Percentiles rank a stretch among this genome's conserved stretches.
Evolutionary conservation across 768 basidiomycete genomes (phyloP).

Genomic region (Terana coerulea): DNA sequence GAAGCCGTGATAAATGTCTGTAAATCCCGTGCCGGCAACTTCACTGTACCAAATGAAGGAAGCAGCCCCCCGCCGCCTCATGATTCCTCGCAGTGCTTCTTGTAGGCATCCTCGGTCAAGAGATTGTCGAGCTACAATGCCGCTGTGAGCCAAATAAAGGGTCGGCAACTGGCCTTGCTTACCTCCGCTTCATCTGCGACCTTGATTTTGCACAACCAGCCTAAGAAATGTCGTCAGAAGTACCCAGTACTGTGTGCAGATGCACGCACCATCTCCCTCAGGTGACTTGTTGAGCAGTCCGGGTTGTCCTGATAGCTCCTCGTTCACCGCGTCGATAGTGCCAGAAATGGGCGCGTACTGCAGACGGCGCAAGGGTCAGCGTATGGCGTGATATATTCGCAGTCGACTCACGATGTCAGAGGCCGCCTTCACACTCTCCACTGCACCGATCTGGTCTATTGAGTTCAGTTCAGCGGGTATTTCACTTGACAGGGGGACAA

Average conservation of each 20-base stretch:
- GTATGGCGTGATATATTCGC: not conserved
- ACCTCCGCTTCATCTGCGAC: slow-evolving; percentile 77
- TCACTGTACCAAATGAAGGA: too few relatives aligned
- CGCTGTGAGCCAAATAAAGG: not conserved
- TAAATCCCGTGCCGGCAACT: too few relatives aligned
- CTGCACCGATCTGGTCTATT: slow-evolving; percentile 81
- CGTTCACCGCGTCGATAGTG: slow-evolving; percentile 75
- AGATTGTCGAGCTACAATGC: slow-evolving; percentile 65
- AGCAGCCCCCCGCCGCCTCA: slow-evolving; percentile 9
- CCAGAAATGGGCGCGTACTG: slow-evolving; percentile 95
- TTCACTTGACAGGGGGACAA: not conserved
- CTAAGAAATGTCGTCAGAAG: slow-evolving; percentile 35
- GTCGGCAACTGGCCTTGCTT: slow-evolving; percentile 22
- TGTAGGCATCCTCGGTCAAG: slow-evolving; percentile 76
- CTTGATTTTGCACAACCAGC: slow-evolving; percentile 96
- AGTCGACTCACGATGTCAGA: slow-evolving; percentile 73
- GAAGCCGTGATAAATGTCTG: too few relatives aligned
- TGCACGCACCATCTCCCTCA: slow-evolving; percentile 67
- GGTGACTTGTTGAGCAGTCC: slow-evolving; percentile 86
- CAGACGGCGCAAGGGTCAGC: too few relatives aligned
- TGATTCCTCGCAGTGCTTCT: slow-evolving; percentile 45
- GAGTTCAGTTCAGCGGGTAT: too few relatives aligned
- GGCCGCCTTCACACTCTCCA: slow-evolving; percentile 95
- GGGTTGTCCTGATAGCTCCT: slow-evolving; percentile 59
- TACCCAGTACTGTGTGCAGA: not conserved